Evolutionary conservation across 345 rosid species (phyloP), one percentile per base, ranked within the genome.

Genomic region (Moricandia moricandioides): DNA sequence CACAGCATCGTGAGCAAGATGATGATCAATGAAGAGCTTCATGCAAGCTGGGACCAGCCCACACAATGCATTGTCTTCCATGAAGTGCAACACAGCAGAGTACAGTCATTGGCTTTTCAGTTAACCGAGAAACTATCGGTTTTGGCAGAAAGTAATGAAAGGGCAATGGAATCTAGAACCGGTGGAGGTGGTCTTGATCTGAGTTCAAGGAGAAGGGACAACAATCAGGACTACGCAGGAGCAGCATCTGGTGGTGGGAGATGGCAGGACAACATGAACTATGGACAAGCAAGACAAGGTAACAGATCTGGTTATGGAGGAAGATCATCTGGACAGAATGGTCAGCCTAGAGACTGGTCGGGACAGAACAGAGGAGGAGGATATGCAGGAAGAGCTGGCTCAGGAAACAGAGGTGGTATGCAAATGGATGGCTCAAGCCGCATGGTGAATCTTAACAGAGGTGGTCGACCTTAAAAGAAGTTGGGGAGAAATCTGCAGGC

Each of bases 31-130:
- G 91, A 91, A 67, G 92, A 91, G 78, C 89, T 91, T 26, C 85
- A 75, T 24, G 92, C 95, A 34, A 85, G 85, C 64, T 93, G 97
- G 98, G 97, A 93, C 80, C 97, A 93, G 81, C 93, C 97, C 35
- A 88, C 93, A 9, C 77, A 37, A 3, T 89, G 96, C 67, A 64
- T 91, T 7, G 65, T 89, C 80, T 88, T 93, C 92, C 94, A 85
- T n/a, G 86, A 87, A 29, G 86, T 88, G 17, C 86, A 86, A 82
- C 85, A 85, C 68, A 76, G 87, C 24, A 91, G 89, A 85, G 31
- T 91, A 70, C 98, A 93, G 79, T 75, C 86, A 27, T 76, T 93
- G 71, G 91, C 96, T 4, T 93, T 93, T 86, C 96, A 87, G 73
- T 73, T 91, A 67, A 88, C 92, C 0, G 98, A 93, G 75, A 91